Base-by-base conservation (phyloP, 371 early-diverging fungal genomes). In the Mucor velutinosus region DNA sequence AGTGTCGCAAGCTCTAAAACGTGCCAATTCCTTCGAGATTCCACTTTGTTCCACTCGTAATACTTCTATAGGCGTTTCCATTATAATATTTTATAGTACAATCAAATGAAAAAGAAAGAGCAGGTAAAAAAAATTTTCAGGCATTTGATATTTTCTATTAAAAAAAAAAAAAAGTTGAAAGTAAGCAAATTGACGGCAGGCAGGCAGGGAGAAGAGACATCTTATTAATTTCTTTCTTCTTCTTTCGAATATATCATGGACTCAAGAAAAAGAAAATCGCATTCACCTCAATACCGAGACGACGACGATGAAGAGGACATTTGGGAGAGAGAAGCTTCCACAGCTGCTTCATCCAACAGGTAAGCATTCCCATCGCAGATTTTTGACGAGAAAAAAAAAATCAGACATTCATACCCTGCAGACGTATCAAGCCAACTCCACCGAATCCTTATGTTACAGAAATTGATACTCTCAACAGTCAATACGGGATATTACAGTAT, bases 1-100 rank as follows among this genome's bases (percentile, higher is more conserved):
- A 69, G 78, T 76, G 65, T 93, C 92, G 66, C 94, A 94, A 4
- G 93, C 86, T 30, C 94, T 80, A 60, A 91, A 93, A 57, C 90
- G 83, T 12, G 82, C 75, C 53, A 93, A 69, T 72, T 94, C 93
- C 68, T 94, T 94, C 25, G 90, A 83, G 55, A 93, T 80, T 12
- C 77, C 73, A 61, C 53, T 73, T 57, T 84, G 84, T 43, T 84
- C 79, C 27, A 84, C 75, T 63, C 77, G 62, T 29, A 83, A 64
- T 12, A 79, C 79, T 58, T 77, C 78, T 51, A 80, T 79, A 32
- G 80, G 77, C 47, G 75, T 72, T 15, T 79, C 82, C 67, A 64
- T 70, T n/a, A n/a, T 62, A 7, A 57, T 55, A 33, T 30, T 32
- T 35, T 15, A 19, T 23, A 45, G 45, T 1, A 45, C 19, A 45